These are phyloP conservation scores for Fusarium sp. DNA, from an alignment of 2,329 filamentous ascomycete species.

Conservation along the genomic window DNA sequence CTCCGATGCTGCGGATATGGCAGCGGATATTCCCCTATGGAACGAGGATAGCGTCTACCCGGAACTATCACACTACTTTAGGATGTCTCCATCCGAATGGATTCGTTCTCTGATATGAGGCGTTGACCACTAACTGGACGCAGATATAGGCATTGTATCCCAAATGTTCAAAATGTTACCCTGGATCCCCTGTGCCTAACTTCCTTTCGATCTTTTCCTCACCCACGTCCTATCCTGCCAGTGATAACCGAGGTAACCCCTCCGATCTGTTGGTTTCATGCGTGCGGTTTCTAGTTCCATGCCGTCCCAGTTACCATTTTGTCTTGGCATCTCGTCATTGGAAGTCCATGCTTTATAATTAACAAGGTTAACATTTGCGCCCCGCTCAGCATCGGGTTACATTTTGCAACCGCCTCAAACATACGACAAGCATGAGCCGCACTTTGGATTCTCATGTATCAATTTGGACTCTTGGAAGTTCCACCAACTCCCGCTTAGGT, in stretches of 20 bases:
- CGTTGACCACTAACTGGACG: too few species aligned
- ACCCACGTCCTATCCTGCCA: not conserved
- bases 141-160: rapidly evolving
- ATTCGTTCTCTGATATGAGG: too few species aligned
- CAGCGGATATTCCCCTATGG: not conserved
- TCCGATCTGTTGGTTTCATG: not conserved
- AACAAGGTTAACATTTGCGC: not conserved
- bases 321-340: not conserved
- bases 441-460: too few species aligned
- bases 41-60: not conserved
- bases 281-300: not conserved
- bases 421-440: not conserved
- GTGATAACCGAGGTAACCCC: not conserved
- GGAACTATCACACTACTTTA: not conserved
- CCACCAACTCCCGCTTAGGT: too few species aligned
- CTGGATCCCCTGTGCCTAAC: rapidly evolving
- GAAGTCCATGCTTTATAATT: not conserved
- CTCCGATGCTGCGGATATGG: not conserved
- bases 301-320: too few species aligned
- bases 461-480: too few species aligned
- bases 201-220: not conserved
- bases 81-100: not conserved
- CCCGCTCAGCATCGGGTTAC: not conserved
- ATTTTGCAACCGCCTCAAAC: not conserved
- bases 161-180: not conserved